Conservation (phyloP, 2,329 filamentous ascomycete genomes). For the Cladophialophora carrionii region DNA sequence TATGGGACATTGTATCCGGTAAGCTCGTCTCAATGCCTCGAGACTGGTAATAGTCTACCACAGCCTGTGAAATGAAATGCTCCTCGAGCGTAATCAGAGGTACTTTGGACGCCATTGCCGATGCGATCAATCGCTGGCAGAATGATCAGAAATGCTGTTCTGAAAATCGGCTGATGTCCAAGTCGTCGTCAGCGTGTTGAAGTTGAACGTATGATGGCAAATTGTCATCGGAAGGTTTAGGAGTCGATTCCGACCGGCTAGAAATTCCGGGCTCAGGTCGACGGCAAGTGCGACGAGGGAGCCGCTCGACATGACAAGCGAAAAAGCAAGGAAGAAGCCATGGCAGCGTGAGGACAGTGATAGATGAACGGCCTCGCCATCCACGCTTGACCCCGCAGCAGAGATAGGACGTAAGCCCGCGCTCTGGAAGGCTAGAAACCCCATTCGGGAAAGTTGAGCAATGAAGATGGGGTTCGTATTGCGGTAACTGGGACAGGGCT, state of each 20-base stretch:
- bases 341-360: neutral
- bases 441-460: constrained; percentile 11
- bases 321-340: neutral
- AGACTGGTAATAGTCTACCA: constrained; percentile 27
- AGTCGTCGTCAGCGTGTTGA: neutral
- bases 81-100: constrained; percentile 38
- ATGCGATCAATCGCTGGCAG: neutral
- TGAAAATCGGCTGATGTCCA: neutral
- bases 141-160: neutral
- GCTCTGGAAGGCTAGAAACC: neutral
- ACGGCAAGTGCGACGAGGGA: neutral
- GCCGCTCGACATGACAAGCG: neutral
- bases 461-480: constrained; percentile 6
- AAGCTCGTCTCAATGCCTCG: constrained; percentile 23
- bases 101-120: constrained; percentile 27
- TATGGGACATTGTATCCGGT: constrained; percentile 22
- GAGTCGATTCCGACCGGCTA: neutral
- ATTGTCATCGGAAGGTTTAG: neutral
- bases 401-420: constrained; percentile 12
- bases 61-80: constrained; percentile 34
- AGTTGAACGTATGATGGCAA: neutral
- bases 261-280: neutral
- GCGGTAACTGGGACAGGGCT: neutral
- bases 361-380: neutral
- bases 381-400: constrained; percentile 9